Conservation (phyloP, 352 stramenopile species). For the Globisporangium radiosum region DNA sequence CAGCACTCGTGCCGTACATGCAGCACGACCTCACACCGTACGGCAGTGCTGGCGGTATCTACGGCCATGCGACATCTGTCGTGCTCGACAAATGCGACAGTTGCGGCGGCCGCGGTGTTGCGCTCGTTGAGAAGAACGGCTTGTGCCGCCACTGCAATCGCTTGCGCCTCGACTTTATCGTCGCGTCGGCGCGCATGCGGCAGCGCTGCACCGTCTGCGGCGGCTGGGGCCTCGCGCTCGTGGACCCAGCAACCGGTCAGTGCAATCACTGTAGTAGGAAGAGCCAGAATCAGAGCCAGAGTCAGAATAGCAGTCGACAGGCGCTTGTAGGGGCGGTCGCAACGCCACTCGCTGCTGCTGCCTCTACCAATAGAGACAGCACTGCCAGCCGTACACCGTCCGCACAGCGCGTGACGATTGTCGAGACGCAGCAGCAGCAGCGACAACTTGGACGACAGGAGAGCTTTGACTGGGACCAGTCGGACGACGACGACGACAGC, state of each 20-base stretch:
- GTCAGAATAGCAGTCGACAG: background rate
- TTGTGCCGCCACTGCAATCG: conserved; percentile 66
- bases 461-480: conserved; percentile 10
- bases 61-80: conserved; percentile 1
- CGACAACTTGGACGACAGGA: background rate
- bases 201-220: conserved; percentile 40
- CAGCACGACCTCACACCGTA: conserved; percentile 15
- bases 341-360: conserved; percentile 1
- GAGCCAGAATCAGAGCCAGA: too few species aligned
- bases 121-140: conserved; percentile 63
- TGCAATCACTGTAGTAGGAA: conserved; percentile 43
- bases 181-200: conserved; percentile 54
- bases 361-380: background rate
- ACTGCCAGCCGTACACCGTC: background rate
- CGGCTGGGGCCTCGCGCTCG: conserved; percentile 51
- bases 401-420: background rate
- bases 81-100: conserved; percentile 42
- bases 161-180: conserved; percentile 60
- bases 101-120: conserved; percentile 47
- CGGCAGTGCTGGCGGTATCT: conserved; percentile 6
- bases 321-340: conserved; percentile 4
- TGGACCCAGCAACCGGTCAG: conserved; percentile 33
- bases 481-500: conserved; percentile 8
- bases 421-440: conserved; percentile 4
- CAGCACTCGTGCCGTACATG: conserved; percentile 31